Conservation (phyloP, 768 basidiomycete species). For the Leccinum boreale region DNA sequence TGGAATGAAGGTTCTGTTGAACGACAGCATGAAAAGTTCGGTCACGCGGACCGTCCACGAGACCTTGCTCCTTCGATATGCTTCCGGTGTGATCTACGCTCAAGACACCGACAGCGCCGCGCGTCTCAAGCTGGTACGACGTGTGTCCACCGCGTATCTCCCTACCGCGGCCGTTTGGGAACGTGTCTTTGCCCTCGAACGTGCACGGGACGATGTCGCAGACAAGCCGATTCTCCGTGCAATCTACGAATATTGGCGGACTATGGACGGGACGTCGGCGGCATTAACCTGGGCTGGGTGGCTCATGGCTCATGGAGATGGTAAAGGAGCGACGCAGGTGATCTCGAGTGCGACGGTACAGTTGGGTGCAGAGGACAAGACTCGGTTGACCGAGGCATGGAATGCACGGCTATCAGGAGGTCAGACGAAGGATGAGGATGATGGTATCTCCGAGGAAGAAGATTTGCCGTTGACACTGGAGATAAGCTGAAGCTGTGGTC, state of each 20-base stretch:
- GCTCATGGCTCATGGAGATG: slow-evolving; percentile 40
- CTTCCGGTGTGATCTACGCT: slow-evolving; percentile 30
- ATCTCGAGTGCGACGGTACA: slow-evolving; percentile 33
- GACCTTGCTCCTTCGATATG: slow-evolving; percentile 45
- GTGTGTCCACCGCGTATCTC: slow-evolving; percentile 40
- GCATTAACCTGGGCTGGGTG: slow-evolving; percentile 45
- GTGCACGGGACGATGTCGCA: slow-evolving; percentile 12
- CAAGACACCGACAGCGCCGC: slow-evolving; percentile 14
- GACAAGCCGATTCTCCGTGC: slow-evolving; percentile 18
- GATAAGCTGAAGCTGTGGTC: background rate
- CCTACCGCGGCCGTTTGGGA: slow-evolving; percentile 45
- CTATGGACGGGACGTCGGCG: slow-evolving; percentile 36
- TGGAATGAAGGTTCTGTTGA: slow-evolving; percentile 37
- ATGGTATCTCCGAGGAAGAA: slow-evolving; percentile 9
- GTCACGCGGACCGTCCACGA: slow-evolving; percentile 42
- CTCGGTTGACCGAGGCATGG: slow-evolving; percentile 38
- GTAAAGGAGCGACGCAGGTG: slow-evolving; percentile 38
- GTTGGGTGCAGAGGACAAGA: slow-evolving; percentile 27
- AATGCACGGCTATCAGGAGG: slow-evolving; percentile 15
- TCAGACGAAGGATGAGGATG: slow-evolving; percentile 10
- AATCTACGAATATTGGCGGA: slow-evolving; percentile 45
- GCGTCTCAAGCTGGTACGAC: slow-evolving; percentile 34
- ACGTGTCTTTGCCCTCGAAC: slow-evolving; percentile 36
- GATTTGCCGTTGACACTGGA: slow-evolving; percentile 16
- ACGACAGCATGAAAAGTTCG: slow-evolving; percentile 44